Evolutionary conservation across 2,329 filamentous ascomycete species (phyloP).

Genomic region (Colletotrichum gigasporum): DNA sequence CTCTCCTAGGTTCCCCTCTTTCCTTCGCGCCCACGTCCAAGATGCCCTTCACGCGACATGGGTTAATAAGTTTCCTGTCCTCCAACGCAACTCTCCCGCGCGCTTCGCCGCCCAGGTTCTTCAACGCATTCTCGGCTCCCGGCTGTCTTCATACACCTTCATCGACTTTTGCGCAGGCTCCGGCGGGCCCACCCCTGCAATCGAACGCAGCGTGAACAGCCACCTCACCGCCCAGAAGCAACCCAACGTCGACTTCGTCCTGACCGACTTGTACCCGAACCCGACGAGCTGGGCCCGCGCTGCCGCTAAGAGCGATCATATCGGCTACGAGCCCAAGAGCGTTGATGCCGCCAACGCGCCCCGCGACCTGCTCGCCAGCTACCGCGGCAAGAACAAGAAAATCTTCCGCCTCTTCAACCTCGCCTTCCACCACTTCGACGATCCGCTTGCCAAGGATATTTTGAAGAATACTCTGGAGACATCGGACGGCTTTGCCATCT

Average conservation of each 20-base stretch:
- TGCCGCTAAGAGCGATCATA: slow-evolving; percentile 59
- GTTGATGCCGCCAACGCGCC: slow-evolving; percentile 74
- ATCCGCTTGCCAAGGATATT: slow-evolving; percentile 67
- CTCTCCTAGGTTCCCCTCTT: slow-evolving; percentile 67
- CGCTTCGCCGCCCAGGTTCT: slow-evolving; percentile 68
- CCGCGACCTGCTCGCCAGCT: slow-evolving; percentile 51
- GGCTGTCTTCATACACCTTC: slow-evolving; percentile 66
- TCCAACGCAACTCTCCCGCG: slow-evolving; percentile 68
- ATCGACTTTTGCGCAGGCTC: slow-evolving; percentile 82
- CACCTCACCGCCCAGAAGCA: slow-evolving; percentile 40
- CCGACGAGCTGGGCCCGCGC: slow-evolving; percentile 66
- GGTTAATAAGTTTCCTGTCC: slow-evolving; percentile 65
- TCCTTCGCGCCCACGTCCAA: slow-evolving; percentile 72
- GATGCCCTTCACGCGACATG: slow-evolving; percentile 71
- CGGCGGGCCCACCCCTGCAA: slow-evolving; percentile 74
- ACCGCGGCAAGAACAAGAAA: slow-evolving; percentile 48
- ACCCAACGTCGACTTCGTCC: slow-evolving; percentile 62
- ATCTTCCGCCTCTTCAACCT: slow-evolving; percentile 78
- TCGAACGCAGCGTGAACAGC: slow-evolving; percentile 68
- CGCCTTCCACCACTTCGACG: slow-evolving; percentile 81
- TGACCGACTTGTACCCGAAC: slow-evolving; percentile 75
- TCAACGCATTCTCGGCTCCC: slow-evolving; percentile 55
- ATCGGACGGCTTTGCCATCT: slow-evolving; percentile 74
- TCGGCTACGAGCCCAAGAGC: slow-evolving; percentile 67
- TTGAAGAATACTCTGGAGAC: slow-evolving; percentile 72